Base-by-base conservation (phyloP, 1,284 basidiomycete genomes). In the Boletus semigastroideus region DNA sequence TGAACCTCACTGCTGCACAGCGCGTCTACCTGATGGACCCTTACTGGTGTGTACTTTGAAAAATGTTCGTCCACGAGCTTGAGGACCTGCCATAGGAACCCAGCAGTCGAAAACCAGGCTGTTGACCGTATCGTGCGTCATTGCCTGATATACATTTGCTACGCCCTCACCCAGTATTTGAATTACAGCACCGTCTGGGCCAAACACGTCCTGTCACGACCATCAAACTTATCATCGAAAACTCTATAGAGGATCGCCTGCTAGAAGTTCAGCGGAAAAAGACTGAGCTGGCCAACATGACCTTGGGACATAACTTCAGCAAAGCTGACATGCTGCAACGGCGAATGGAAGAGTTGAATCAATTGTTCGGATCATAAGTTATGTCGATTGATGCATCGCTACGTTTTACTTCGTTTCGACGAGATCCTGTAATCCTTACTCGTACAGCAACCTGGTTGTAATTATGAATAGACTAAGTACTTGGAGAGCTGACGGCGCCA, bases 11-110 rank as follows among this genome's bases (percentile, higher is more conserved):
- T 1, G 84, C 91, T n/a, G 93, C 93, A 19, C 89, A 90, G 61
- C 83, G 95, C 28, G 93, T 94, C 19, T 97, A 96, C 69, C 76
- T 97, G 40, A 90, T 98, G 82, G 94, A 98, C 71, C 94, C 94
- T 38, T 96, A 95, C 70, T 97, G 94, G 92, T 89, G 68, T 54
- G 79, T 36, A 62, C 5, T 25, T 5, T 5, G 1, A 4, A 17
- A 8, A 22, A 12, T 4, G 25, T 44, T 50, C 30, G 30, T 25
- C 38, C 42, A 22, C 13, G 42, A 40, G 44, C 54, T 52, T 37
- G 46, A 59, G 38, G 14, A 48, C 14, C 51, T 48, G 25, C 8
- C 57, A 22, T 63, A 93, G 91, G 92, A 98, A 98, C 65, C 95
- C 95, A 17, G 94, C 94, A 12, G 94, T 97, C 8, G 94, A 98